These are phyloP conservation scores for Citrus maxima DNA, from an alignment of 345 rosid species.

Conservation along the genomic window DNA sequence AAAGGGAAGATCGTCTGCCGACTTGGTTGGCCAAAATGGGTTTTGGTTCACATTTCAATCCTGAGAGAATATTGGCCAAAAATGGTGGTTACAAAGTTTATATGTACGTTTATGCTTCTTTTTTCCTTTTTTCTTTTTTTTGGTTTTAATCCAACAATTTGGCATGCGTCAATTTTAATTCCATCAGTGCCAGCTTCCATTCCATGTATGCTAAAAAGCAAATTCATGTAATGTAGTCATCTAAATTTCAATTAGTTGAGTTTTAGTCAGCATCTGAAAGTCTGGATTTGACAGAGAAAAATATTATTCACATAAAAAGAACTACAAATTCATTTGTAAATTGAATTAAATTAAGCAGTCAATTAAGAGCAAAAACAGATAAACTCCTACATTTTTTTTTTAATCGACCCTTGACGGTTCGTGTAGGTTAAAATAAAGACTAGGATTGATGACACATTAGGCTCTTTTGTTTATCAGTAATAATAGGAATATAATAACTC, in stretches of 20 bases:
- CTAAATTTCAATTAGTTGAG: neutral
- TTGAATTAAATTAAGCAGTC: no score
- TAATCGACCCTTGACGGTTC: no score
- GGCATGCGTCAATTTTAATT: neutral
- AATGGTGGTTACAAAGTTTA: neutral
- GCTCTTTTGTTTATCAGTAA: no score
- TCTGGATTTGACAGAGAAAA: neutral
- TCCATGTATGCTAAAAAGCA: neutral
- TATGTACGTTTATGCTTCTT: neutral
- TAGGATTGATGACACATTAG: no score
- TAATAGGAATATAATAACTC: no score
- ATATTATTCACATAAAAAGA: neutral
- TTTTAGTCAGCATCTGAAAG: neutral
- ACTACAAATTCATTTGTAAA: neutral
- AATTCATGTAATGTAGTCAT: neutral
- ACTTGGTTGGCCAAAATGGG: slow-evolving; percentile 2
- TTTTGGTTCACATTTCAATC: slow-evolving; percentile 7
- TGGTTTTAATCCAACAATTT: neutral
- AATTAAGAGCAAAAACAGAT: no score
- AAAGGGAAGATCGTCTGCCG: neutral
- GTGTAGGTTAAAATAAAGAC: no score
- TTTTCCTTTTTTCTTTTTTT: neutral
- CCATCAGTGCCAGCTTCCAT: no score
- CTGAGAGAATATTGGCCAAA: neutral
- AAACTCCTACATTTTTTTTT: no score